These are phyloP conservation scores for Clausena lansium DNA, from an alignment of 345 rosid genomes.

Conservation along the genomic window DNA sequence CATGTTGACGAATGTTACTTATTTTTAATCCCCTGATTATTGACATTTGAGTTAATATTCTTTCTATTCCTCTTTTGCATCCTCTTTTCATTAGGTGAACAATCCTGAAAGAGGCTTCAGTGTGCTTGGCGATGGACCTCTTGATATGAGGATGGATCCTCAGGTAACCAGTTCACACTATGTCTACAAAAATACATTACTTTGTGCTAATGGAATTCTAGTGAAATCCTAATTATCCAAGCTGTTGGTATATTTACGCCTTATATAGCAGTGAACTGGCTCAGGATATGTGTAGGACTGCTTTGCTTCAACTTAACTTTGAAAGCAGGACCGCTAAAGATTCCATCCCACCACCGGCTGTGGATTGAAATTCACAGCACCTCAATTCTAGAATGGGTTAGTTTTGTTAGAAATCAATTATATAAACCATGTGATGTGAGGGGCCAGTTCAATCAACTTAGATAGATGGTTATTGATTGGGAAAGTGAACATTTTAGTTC, in stretches of 20 bases:
- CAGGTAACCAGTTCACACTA: slow-evolving; percentile 41
- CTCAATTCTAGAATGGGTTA: not conserved
- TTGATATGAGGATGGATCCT: slow-evolving; percentile 98
- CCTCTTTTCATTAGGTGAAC: slow-evolving; percentile 50
- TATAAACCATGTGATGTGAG: not conserved
- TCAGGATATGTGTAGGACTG: not conserved
- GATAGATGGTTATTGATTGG: not conserved
- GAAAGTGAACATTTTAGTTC: not conserved
- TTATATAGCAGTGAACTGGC: not conserved
- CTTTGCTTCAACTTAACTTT: not conserved
- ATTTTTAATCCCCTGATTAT: no score
- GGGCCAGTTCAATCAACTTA: not conserved
- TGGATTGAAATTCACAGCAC: not conserved
- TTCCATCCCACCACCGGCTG: not conserved
- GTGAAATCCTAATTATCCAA: not conserved
- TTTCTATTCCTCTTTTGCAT: not conserved
- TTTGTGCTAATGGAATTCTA: not conserved
- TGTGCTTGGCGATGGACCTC: slow-evolving; percentile 79
- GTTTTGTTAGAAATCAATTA: not conserved
- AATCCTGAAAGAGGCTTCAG: slow-evolving; percentile 89
- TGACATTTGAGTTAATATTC: not conserved
- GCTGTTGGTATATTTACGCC: not conserved
- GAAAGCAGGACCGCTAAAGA: not conserved
- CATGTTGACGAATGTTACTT: no score
- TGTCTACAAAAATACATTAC: not conserved